Evolutionary conservation across 345 rosid species (phyloP), one percentile per base, ranked within the genome.

Genomic region (Citropsis articulata): DNA sequence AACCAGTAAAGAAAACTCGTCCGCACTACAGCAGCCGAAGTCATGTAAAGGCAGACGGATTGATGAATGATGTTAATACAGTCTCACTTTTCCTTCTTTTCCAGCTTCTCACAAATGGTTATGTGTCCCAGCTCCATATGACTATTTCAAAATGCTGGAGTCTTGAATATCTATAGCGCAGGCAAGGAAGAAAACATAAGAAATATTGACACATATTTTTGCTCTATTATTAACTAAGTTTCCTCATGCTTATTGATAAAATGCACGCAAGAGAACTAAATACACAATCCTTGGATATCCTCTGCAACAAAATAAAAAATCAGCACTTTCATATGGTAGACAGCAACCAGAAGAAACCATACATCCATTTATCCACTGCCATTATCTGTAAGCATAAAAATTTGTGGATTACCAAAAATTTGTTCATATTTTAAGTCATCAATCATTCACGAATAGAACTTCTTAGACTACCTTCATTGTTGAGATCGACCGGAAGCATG

Each of bases 401-500:
- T 22, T 71, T 64, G 30, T 64, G 63, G 50, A 42, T 33, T 16
- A 65, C 48, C 22, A 19, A 50, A 45, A 33, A 16, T 25, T 50
- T 65, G 31, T 53, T 18, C 18, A 66, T 33, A 36, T 68, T 57
- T 42, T 22, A 60, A 56, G 60, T 28, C 48, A 61, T 67, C 13
- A 68, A 69, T 33, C 64, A 36, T 64, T 38, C 42, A 36, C 9
- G 69, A 33, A 79, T 42, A 66, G 55, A 35, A 24, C 64, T 66
- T 40, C 50, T 2, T 9, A 21, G 70, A 61, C 38, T 83, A 89
- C 94, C 94, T 86, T 86, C 86, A 74, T 80, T 81, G 73, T 89
- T 89, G 40, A 90, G 88, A 87, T 91, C 92, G 76, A 90, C 89
- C 62, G 89, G 79, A 69, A 88, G 80, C 83, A 76, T 76, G 72